Evolutionary conservation across 257 asterid genomes (phyloP), one percentile per base, ranked within the genome.

Genomic region (Gynochthodes officinalis): DNA sequence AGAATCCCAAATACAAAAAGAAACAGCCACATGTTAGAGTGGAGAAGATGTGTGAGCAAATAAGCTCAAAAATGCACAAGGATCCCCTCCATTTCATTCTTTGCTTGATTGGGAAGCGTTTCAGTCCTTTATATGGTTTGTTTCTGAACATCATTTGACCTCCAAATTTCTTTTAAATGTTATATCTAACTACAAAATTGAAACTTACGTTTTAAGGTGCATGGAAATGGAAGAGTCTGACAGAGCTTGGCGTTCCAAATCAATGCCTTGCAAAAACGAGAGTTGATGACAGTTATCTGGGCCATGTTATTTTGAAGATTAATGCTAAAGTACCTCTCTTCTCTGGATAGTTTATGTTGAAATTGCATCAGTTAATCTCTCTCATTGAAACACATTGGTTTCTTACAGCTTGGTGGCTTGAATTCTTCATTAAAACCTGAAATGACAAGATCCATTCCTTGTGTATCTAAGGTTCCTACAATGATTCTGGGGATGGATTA

Each of bases 191-290:
- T 46, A 50, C 27, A 23, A 21, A 44, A 61, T 43, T 40, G 33
- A 52, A 44, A 32, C 63, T 62, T 35, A 27, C 32, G 9, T 5
- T 72, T 39, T 50, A 54, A 82, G 91, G 89, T 71, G 83, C 82
- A 2, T 84, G 91, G 88, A 86, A 86, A 74, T 77, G 80, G 68
- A 84, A 71, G 81, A 80, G 83, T 35, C 81, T 84, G 46, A 3
- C 72, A 50, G 79, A 80, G 74, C 77, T 80, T 40, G 91, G 91
- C 37, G 78, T 82, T 65, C 76, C 18, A 40, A 82, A 78, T 76
- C 87, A 86, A 43, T 86, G 91, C 81, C 27, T 86, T 27, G 74
- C 82, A 7, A 76, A 71, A 58, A 74, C 18, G 30, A 84, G 73
- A 54, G 68, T 78, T 43, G 86, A 86, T 53, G 83, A 84, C 50